These are phyloP conservation scores for Agrocybe praecox DNA, from an alignment of 768 basidiomycete genomes.

Conservation along the genomic window DNA sequence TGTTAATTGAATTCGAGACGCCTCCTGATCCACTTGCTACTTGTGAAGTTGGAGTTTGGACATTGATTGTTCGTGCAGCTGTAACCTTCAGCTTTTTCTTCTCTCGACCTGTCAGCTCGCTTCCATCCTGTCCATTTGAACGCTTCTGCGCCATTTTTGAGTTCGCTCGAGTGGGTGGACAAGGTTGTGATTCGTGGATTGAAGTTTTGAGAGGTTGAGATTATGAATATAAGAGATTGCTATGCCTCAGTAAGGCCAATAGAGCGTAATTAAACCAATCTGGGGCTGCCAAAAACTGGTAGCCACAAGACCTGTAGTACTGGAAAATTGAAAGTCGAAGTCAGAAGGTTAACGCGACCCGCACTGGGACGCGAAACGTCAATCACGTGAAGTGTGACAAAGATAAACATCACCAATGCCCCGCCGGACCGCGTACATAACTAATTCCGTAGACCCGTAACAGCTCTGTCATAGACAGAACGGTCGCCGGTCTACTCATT, in stretches of 20 bases:
- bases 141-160: conserved; percentile 35
- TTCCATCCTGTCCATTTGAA: conserved; percentile 27
- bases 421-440: too few relatives aligned
- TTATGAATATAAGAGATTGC: too few relatives aligned
- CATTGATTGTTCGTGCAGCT: conserved; percentile 65
- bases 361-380: neutral
- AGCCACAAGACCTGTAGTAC: too few relatives aligned
- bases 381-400: neutral
- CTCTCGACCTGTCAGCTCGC: conserved; percentile 46
- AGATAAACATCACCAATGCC: neutral
- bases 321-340: too few relatives aligned
- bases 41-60: conserved; percentile 42
- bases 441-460: too few relatives aligned
- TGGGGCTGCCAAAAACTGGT: too few relatives aligned
- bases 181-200: too few relatives aligned
- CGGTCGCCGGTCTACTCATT: too few relatives aligned
- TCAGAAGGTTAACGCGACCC: neutral
- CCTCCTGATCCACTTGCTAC: conserved; percentile 34
- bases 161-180: neutral
- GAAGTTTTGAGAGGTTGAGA: neutral
- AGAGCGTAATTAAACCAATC: too few relatives aligned
- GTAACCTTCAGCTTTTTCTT: conserved; percentile 72
- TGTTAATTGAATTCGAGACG: conserved; percentile 34
- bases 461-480: too few relatives aligned
- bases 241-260: too few relatives aligned